Evolutionary conservation across 257 asterid genomes (phyloP).

Genomic region (Rehmannia glutinosa): DNA sequence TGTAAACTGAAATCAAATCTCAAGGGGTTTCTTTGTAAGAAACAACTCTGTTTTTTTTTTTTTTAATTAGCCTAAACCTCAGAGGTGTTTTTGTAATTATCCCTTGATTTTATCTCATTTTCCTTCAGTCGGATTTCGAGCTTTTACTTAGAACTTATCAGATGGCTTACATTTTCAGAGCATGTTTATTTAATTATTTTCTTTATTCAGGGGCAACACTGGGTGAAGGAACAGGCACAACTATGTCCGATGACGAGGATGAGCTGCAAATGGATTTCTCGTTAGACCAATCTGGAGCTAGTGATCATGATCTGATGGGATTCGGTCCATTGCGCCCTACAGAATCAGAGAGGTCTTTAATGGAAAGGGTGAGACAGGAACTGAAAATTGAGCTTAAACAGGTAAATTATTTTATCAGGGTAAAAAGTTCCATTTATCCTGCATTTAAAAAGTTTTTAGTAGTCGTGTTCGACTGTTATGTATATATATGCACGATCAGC

Average conservation of each 20-base stretch:
- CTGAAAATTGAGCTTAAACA: constrained; percentile 73
- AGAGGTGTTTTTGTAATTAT: too few species aligned
- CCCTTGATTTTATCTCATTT: too few species aligned
- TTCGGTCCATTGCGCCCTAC: constrained; percentile 78
- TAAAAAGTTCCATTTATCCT: too few species aligned
- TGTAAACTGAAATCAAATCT: too few species aligned
- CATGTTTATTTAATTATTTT: background rate
- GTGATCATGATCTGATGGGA: constrained; percentile 64
- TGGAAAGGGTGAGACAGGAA: constrained; percentile 81
- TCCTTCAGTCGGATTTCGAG: too few species aligned
- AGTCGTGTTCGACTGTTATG: too few species aligned
- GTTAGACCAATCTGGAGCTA: constrained; percentile 53
- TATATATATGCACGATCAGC: too few species aligned
- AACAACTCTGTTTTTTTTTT: too few species aligned
- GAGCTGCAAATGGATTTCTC: constrained; percentile 63
- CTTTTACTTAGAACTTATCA: too few species aligned
- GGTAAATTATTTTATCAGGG: constrained; percentile 27
- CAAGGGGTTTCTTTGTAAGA: too few species aligned
- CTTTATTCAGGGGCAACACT: constrained; percentile 38
- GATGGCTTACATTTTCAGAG: background rate
- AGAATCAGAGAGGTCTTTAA: constrained; percentile 72
- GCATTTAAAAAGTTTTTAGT: too few species aligned
- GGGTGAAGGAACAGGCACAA: constrained; percentile 71
- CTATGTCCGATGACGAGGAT: constrained; percentile 85
- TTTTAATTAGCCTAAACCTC: too few species aligned